Evolutionary conservation across 2,329 filamentous ascomycete genomes (phyloP).

Genomic region (Fusarium anthophilum): DNA sequence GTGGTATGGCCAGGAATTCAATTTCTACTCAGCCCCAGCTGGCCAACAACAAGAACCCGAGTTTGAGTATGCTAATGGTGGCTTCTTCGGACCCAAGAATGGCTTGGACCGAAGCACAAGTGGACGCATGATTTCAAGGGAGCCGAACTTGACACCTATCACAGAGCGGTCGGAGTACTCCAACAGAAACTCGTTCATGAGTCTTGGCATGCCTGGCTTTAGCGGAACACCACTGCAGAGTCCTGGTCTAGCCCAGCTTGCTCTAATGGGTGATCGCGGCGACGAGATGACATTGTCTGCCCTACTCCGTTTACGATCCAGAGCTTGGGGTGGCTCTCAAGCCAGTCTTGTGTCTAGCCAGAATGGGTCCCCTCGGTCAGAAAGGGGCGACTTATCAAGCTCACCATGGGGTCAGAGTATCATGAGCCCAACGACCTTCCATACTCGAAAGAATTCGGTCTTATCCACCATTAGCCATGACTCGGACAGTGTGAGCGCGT

Average conservation of each 20-base stretch:
- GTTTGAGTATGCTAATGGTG: constrained; percentile 78
- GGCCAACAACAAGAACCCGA: constrained; percentile 55
- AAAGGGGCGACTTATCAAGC: constrained; percentile 58
- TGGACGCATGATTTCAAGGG: constrained; percentile 77
- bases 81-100: constrained; percentile 85
- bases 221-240: constrained; percentile 65
- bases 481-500: constrained; percentile 57
- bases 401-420: constrained; percentile 51
- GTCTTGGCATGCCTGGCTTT: constrained; percentile 59
- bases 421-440: constrained; percentile 41
- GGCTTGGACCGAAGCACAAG: constrained; percentile 74
- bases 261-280: constrained; percentile 65
- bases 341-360: constrained; percentile 70
- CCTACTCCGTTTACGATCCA: constrained; percentile 76
- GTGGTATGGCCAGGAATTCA: constrained; percentile 96
- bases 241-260: constrained; percentile 81
- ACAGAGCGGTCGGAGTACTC: constrained; percentile 97
- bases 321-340: constrained; percentile 84
- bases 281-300: constrained; percentile 78
- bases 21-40: constrained; percentile 81
- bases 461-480: constrained; percentile 60
- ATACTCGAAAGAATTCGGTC: constrained; percentile 60
- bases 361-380: constrained; percentile 61
- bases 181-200: constrained; percentile 90
- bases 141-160: constrained; percentile 94